Conservation (phyloP, 1,284 basidiomycete genomes). For the Testicularia cyperi region DNA sequence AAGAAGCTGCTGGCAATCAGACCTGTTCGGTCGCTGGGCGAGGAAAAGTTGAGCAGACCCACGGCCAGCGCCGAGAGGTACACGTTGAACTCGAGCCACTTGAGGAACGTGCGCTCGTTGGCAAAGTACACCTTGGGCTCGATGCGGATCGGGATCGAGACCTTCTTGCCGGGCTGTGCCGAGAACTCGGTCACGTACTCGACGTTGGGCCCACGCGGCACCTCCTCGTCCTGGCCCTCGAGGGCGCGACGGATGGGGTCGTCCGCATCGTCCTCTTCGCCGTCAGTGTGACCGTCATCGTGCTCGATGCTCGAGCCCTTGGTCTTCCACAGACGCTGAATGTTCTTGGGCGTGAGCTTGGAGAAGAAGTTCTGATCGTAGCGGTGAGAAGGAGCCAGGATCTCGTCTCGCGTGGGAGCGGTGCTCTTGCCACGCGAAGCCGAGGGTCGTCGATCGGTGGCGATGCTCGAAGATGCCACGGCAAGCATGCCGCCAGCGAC, state of each 20-base stretch:
- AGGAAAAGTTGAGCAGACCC: conserved; percentile 74
- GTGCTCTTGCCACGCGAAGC: conserved; percentile 14
- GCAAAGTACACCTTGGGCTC: conserved; percentile 99
- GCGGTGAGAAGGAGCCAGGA: conserved; percentile 51
- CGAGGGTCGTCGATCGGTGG: conserved; percentile 1
- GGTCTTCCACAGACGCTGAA: conserved; percentile 53
- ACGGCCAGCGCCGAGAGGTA: conserved; percentile 59
- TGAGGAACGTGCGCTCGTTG: conserved; percentile 74
- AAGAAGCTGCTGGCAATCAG: conserved; percentile 83
- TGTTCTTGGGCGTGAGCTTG: conserved; percentile 56
- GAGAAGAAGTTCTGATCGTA: conserved; percentile 57
- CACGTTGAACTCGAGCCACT: conserved; percentile 88
- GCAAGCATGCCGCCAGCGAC: conserved; percentile 33
- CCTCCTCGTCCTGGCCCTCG: conserved; percentile 55
- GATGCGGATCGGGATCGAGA: conserved; percentile 86
- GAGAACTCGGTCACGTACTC: conserved; percentile 72
- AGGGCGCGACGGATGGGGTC: conserved; percentile 52
- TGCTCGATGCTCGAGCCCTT: conserved; percentile 33
- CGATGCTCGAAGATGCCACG: conserved; percentile 7
- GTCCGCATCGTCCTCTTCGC: conserved; percentile 61
- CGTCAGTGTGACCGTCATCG: conserved; percentile 28
- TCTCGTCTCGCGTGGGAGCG: conserved; percentile 46
- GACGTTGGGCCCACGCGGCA: conserved; percentile 62
- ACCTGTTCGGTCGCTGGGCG: conserved; percentile 73
- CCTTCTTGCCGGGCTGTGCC: conserved; percentile 83